Evolutionary conservation across 2,329 filamentous ascomycete species (phyloP), one percentile per base, ranked within the genome.

Genomic region (Zopfia rhizophila): DNA sequence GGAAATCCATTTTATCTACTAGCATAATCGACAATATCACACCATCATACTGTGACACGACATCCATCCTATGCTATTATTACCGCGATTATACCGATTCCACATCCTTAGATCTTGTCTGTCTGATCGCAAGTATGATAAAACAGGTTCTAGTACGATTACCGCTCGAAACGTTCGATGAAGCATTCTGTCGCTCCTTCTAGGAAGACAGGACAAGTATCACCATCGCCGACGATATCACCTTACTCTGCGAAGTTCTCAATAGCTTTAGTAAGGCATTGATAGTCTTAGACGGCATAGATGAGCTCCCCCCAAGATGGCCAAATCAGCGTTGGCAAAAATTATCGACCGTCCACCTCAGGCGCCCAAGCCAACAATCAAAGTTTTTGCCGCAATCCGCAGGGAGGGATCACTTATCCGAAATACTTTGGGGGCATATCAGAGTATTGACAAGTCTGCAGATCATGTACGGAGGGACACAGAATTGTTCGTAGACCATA

Each of bases 1-100:
- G 58, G 2, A 65, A 61, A 48, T 58, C 58, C 1, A 38, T 64
- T 2, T 35, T 62, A 3, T 19, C 53, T 3, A 51, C 53, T 1
- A 49, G 49, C 24, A 18, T 57, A 5, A 22, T 48, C 3, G 42
- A 58, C 10, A 25, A 38, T 17, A 28, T 55, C n/a, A 6, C 3
- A 10, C 6, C 16, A 2, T n/a, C 23, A 1, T 28, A n/a, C 1
- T 13, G 7, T 18, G 19, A 23, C 1, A 11, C 21, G 3, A 10
- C n/a, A 3, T 32, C 37, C 3, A 16, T 49, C 5, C 7, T 57
- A 1, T 44, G 22, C 16, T 60, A 51, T 36, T 55, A 59, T n/a
- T 60, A 56, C 25, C 60, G 40, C 19, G 51, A 59, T 17, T 58
- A 54, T 17, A 35, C 48, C 2, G 46, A 60, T 14, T 10, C 11